Evolutionary conservation across 176 grass and related monocot genomes (phyloP).

Genomic region (Musa schizocarpa): DNA sequence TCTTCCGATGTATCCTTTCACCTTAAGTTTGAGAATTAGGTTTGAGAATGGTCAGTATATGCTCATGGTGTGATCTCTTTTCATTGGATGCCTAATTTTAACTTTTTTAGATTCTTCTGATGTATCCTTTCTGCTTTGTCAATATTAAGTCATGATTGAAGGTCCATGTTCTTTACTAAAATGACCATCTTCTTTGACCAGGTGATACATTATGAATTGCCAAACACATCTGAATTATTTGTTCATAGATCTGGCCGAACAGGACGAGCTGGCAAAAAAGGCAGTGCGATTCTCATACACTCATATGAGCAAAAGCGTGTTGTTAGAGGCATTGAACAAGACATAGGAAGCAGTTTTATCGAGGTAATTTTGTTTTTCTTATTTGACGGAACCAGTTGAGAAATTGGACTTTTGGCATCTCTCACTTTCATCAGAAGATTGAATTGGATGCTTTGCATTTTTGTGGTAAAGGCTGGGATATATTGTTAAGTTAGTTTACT

Average conservation of each 20-base stretch:
- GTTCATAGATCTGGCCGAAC: conserved; percentile 95
- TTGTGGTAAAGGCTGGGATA: no score
- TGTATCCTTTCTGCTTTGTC: background rate
- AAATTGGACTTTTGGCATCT: no score
- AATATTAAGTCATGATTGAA: background rate
- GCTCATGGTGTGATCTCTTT: background rate
- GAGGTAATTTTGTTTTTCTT: conserved; percentile 37
- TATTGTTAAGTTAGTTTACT: no score
- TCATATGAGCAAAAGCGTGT: conserved; percentile 55
- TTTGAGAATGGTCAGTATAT: background rate
- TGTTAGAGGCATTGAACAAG: conserved; percentile 76
- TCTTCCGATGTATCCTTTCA: background rate
- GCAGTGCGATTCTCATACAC: conserved; percentile 74
- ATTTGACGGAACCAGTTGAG: no score
- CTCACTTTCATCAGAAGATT: no score
- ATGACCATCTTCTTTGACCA: conserved; percentile 3
- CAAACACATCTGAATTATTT: conserved; percentile 83
- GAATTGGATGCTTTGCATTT: no score
- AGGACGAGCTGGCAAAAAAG: conserved; percentile 89
- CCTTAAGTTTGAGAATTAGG: no score
- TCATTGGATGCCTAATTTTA: background rate
- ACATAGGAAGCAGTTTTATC: conserved; percentile 68
- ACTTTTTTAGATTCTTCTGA: background rate
- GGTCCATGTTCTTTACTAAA: background rate
- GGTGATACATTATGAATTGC: conserved; percentile 88